These are phyloP conservation scores for Mucor velutinosus DNA, from an alignment of 371 early-diverging fungal genomes.

Conservation along the genomic window DNA sequence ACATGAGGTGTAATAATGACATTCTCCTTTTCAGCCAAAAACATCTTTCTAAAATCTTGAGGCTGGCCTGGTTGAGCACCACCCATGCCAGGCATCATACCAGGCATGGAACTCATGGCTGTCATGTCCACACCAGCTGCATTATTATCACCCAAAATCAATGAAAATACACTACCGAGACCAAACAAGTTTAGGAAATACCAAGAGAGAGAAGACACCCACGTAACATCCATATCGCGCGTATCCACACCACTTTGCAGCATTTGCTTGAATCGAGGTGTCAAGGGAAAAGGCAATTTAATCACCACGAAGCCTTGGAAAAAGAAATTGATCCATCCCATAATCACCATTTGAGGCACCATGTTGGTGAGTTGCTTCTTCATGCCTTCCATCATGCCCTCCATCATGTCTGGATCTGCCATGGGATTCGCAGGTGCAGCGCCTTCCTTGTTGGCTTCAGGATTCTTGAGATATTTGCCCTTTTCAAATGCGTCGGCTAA, in stretches of 20 bases:
- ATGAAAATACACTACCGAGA: slow-evolving; percentile 86
- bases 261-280: slow-evolving; percentile 96
- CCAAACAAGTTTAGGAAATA: slow-evolving; percentile 98
- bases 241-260: slow-evolving; percentile 96
- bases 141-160: slow-evolving; percentile 91
- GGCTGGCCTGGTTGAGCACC: slow-evolving; percentile 69
- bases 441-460: slow-evolving; percentile 62
- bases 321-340: slow-evolving; percentile 98
- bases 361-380: slow-evolving; percentile 96
- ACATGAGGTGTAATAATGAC: slow-evolving; percentile 80
- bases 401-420: slow-evolving; percentile 92
- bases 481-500: slow-evolving; percentile 79
- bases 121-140: slow-evolving; percentile 93
- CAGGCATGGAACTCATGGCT: slow-evolving; percentile 80
- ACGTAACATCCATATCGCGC: slow-evolving; percentile 94
- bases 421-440: slow-evolving; percentile 74
- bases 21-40: slow-evolving; percentile 87
- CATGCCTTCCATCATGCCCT: slow-evolving; percentile 96
- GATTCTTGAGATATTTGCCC: slow-evolving; percentile 83
- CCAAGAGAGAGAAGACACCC: slow-evolving; percentile 98
- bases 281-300: slow-evolving; percentile 95
- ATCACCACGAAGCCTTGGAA: slow-evolving; percentile 96
- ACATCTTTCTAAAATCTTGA: slow-evolving; percentile 84
- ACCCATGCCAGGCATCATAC: slow-evolving; percentile 51
- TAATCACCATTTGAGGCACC: slow-evolving; percentile 96